Evolutionary conservation across 1,284 basidiomycete genomes (phyloP).

Genomic region (Fomes fomentarius): DNA sequence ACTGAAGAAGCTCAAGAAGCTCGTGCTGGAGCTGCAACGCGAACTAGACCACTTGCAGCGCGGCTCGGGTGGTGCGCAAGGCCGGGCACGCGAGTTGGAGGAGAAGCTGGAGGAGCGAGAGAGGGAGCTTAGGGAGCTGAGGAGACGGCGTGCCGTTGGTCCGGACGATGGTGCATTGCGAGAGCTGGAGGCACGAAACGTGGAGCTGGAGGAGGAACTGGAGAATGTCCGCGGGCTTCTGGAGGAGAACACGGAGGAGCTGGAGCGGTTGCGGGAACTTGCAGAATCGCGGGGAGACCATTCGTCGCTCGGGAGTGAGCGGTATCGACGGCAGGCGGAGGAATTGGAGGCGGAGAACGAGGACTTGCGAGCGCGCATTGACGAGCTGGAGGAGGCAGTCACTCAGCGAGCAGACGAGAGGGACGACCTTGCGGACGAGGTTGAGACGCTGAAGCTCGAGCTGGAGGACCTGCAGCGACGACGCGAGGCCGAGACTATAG

Average conservation of each 20-base stretch:
- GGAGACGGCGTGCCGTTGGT: conserved; percentile 43
- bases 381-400: conserved; percentile 63
- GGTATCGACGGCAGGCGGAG: conserved; percentile 50
- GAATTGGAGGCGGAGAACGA: conserved; percentile 71
- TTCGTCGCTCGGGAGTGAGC: conserved; percentile 40
- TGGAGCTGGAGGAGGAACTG: conserved; percentile 72
- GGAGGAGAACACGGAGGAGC: conserved; percentile 79
- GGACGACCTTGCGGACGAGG: conserved; percentile 67
- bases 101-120: conserved; percentile 71
- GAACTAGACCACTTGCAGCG: conserved; percentile 77
- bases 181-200: conserved; percentile 62
- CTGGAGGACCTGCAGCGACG: conserved; percentile 70
- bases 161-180: conserved; percentile 51
- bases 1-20: conserved; percentile 90
- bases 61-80: conserved; percentile 46
- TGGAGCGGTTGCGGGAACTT: conserved; percentile 66
- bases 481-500: conserved; percentile 61
- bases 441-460: conserved; percentile 63
- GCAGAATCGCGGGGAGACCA: conserved; percentile 56
- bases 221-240: conserved; percentile 65
- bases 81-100: conserved; percentile 69
- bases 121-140: conserved; percentile 64
- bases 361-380: conserved; percentile 57
- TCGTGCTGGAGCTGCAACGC: conserved; percentile 81
- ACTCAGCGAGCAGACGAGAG: conserved; percentile 67